Percentiles rank a stretch among this genome's conserved stretches.
Conservation (phyloP, 306 rosid genomes). For the Dryas drummondii region DNA sequence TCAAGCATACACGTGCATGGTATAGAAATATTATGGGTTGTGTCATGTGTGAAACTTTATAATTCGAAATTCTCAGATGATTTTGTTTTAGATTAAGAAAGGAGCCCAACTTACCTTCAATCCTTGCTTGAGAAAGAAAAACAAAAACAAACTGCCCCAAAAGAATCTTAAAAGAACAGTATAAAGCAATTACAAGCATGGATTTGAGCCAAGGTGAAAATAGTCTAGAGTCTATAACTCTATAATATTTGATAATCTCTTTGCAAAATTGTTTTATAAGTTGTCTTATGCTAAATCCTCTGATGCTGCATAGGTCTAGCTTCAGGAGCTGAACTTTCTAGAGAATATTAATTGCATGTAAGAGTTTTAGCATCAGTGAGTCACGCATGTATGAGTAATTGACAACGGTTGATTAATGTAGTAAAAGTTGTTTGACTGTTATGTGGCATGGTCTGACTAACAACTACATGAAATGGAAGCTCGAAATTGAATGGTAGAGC, state of each 20-base stretch:
- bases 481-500: background rate
- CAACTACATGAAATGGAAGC: background rate
- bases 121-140: background rate
- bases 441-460: background rate
- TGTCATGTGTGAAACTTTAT: background rate
- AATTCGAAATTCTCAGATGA: no score
- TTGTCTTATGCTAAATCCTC: background rate
- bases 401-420: conserved; percentile 2
- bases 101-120: background rate
- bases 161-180: background rate
- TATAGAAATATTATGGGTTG: conserved; percentile 9
- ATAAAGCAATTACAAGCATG: background rate
- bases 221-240: background rate
- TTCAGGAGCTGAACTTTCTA: conserved; percentile 23
- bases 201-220: background rate
- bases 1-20: conserved; percentile 35
- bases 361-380: background rate
- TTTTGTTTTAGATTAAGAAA: no score
- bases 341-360: conserved; percentile 14
- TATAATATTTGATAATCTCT: background rate
- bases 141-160: conserved; percentile 7
- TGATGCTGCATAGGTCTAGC: conserved; percentile 4
- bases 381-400: background rate
- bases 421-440: background rate
- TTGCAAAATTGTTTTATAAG: background rate